Conservation (phyloP, 306 rosid genomes). For the Leucaena leucocephala region DNA sequence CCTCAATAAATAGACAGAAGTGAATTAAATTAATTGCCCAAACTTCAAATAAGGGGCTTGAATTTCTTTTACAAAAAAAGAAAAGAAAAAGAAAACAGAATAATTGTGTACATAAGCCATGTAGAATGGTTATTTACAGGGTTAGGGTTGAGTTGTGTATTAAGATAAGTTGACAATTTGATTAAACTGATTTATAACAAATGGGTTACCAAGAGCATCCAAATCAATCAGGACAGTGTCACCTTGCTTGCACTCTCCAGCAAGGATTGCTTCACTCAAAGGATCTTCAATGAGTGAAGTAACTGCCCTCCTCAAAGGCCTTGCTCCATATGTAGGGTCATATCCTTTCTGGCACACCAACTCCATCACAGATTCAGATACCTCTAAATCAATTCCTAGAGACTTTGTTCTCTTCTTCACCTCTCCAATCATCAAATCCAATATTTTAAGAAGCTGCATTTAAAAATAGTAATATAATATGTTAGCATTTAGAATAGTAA, state of each 20-base stretch:
- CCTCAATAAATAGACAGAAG: slow-evolving; percentile 21
- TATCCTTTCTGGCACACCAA: slow-evolving; percentile 72
- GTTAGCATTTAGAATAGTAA: neutral
- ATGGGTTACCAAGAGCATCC: slow-evolving; percentile 70
- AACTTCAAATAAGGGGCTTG: slow-evolving; percentile 31
- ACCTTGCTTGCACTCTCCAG: slow-evolving; percentile 65
- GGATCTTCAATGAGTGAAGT: slow-evolving; percentile 70
- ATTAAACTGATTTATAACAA: slow-evolving; percentile 55
- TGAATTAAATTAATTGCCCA: slow-evolving; percentile 29
- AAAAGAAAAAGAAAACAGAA: neutral
- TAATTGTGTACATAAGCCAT: slow-evolving; percentile 32
- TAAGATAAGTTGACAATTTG: slow-evolving; percentile 49
- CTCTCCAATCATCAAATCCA: slow-evolving; percentile 69
- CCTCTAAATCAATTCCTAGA: slow-evolving; percentile 61
- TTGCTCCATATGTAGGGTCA: slow-evolving; percentile 73
- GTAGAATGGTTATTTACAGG: slow-evolving; percentile 35
- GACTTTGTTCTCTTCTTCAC: slow-evolving; percentile 61
- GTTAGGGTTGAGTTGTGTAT: slow-evolving; percentile 39
- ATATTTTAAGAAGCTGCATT: slow-evolving; percentile 71
- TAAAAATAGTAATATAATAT: neutral
- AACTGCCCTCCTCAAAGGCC: slow-evolving; percentile 78
- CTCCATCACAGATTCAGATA: slow-evolving; percentile 72
- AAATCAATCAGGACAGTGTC: slow-evolving; percentile 71
- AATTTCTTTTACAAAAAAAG: slow-evolving; percentile 9
- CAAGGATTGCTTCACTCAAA: slow-evolving; percentile 70